Evolutionary conservation across 1,284 basidiomycete species (phyloP), one percentile per base, ranked within the genome.

Genomic region (Ceratobasidium sp.): DNA sequence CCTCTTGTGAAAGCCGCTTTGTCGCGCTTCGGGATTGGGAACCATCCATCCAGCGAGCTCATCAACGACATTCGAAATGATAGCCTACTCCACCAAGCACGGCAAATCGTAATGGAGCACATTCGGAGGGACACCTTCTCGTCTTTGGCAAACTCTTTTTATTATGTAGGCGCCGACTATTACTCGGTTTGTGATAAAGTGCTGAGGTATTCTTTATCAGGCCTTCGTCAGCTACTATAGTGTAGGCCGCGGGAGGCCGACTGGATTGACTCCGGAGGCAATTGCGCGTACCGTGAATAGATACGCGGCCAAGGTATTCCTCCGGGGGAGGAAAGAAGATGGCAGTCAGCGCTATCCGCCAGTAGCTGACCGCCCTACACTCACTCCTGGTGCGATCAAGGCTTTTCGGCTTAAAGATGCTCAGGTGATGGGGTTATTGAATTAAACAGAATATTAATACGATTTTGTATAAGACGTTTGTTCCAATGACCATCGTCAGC

Each of bases 271-370:
- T 1, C 33, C 66, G 6, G 66, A 33, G 6, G 50, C 0, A 14
- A 68, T 68, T 46, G 48, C 66, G 2, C 66, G 33, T 8, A 30
- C 44, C 10, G 66, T 48, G 3, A 68, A 68, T 23, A 2, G 4
- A 35, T 68, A 52, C 38, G 66, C 66, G 3, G 46, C 66, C 7
- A 68, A 23, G 41, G 66, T 68, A 2, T 16, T 68, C 6, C 66
- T 68, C 33, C 66, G 66, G 3, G 66, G 66, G 2, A 38, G 10
- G 3, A 16, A 23, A 7, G 66, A 30, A 7, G 66, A 68, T 38
- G 46, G 66, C 7, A 68, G 66, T 33, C 35, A 35, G 27, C 7
- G 50, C 27, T 68, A 50, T 14, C 46, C 46, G 18, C 66, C 66
- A 8, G 33, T 54, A 6, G 48, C 44, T n/a, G 66, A n/a, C 6